phyloP scores from a whole-genome alignment of 768 basidiomycete species.

The Exsudoporus frostii region DNA sequence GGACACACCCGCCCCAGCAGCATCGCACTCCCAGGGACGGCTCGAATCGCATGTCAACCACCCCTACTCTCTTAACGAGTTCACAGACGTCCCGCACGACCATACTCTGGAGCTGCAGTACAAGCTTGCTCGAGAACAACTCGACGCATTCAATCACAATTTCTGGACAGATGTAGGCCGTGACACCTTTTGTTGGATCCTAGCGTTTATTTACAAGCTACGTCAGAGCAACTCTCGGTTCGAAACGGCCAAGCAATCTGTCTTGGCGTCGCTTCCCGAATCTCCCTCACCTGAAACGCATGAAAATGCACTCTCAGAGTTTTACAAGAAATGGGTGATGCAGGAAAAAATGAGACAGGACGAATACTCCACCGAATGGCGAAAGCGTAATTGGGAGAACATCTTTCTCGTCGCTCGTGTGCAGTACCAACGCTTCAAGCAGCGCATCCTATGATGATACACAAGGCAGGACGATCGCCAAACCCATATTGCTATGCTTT shows the following conservation, averaged over 20 bases:
- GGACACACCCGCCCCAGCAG: constrained; percentile 41
- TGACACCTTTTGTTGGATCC: neutral
- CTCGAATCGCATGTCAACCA: constrained; percentile 39
- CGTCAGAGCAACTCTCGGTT: constrained; percentile 78
- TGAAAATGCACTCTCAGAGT: constrained; percentile 68
- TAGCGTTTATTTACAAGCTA: constrained; percentile 2
- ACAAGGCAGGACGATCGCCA: neutral
- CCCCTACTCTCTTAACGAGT: constrained; percentile 80
- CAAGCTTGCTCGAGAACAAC: constrained; percentile 64
- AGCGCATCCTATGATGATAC: constrained; percentile 26
- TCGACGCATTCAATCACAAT: constrained; percentile 71
- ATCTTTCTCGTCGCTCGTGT: constrained; percentile 60
- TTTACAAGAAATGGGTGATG: constrained; percentile 71
- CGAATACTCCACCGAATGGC: constrained; percentile 65
- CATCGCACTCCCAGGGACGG: constrained; percentile 24
- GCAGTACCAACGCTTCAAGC: constrained; percentile 43
- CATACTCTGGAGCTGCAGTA: constrained; percentile 62
- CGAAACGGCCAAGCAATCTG: constrained; percentile 60
- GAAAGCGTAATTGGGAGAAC: constrained; percentile 53
- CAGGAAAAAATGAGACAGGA: constrained; percentile 60
- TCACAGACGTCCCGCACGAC: constrained; percentile 36
- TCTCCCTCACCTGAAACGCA: constrained; percentile 49
- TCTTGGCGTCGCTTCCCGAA: constrained; percentile 54
- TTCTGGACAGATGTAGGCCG: constrained; percentile 80
- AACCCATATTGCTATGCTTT: neutral